Evolutionary conservation across 495 filamentous ascomycete species (phyloP).

Genomic region (Parathielavia hyrcaniae): DNA sequence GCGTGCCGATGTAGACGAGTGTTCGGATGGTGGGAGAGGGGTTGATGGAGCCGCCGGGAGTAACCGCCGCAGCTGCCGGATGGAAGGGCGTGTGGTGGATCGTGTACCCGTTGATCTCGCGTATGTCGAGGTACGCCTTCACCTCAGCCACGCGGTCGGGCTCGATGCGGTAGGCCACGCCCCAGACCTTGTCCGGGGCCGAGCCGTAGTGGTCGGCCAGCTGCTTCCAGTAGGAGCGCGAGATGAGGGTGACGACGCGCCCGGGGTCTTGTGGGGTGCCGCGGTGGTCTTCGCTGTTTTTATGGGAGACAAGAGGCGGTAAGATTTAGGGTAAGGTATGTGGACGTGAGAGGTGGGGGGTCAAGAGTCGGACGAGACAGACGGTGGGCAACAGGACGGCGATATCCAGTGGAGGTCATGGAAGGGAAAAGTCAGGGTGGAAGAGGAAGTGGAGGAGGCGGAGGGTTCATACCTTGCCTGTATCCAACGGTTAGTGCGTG

Average conservation of each 20-base stretch:
- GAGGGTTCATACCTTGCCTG: too few relatives aligned
- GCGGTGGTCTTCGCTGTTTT: slow-evolving; percentile 77
- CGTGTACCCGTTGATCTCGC: slow-evolving; percentile 94
- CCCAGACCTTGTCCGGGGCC: slow-evolving; percentile 69
- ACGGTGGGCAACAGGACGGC: background rate
- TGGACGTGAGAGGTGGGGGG: background rate
- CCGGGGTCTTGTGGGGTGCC: slow-evolving; percentile 83
- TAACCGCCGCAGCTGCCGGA: slow-evolving; percentile 39
- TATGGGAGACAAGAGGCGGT: too few relatives aligned
- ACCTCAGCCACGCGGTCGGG: slow-evolving; percentile 69
- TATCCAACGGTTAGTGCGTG: background rate
- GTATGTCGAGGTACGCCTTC: slow-evolving; percentile 80
- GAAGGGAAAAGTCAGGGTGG: too few relatives aligned
- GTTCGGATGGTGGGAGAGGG: slow-evolving; percentile 36
- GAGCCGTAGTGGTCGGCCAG: slow-evolving; percentile 62
- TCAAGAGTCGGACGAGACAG: background rate
- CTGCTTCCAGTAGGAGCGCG: slow-evolving; percentile 69
- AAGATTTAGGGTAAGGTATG: too few relatives aligned
- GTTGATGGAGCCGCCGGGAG: slow-evolving; percentile 4
- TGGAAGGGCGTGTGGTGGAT: slow-evolving; percentile 84
- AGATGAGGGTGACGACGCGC: slow-evolving; percentile 88
- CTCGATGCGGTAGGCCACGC: slow-evolving; percentile 85
- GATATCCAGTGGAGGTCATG: too few relatives aligned
- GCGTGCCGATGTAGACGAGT: slow-evolving; percentile 92
- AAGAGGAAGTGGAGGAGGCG: too few relatives aligned